Conservation (phyloP, 2,329 filamentous ascomycete genomes). For the Cordyceps militaris region DNA sequence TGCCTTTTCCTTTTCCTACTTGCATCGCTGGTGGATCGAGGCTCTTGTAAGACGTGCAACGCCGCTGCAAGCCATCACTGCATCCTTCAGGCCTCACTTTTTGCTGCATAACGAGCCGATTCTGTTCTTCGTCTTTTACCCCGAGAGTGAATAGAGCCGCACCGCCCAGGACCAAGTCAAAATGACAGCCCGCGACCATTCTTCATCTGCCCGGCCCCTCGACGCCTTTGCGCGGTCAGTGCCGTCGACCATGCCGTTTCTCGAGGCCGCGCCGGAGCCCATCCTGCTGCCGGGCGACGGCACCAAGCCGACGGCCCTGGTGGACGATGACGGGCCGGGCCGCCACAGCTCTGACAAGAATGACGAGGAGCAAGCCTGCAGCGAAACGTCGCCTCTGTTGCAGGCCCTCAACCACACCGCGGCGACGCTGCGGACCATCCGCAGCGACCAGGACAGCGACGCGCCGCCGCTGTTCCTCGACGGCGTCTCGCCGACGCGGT, state of each 20-base stretch:
- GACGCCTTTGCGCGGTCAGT: conserved; percentile 32
- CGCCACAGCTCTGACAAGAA: not conserved
- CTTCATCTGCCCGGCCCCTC: conserved; percentile 15
- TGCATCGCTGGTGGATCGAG: too few species aligned
- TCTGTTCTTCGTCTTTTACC: too few species aligned
- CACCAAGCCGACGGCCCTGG: not conserved
- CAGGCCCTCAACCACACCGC: conserved; percentile 1
- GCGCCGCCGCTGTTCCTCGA: conserved; percentile 33
- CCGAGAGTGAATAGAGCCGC: too few species aligned
- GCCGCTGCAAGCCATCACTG: too few species aligned
- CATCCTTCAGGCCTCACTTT: too few species aligned
- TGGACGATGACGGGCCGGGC: not conserved
- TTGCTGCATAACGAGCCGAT: too few species aligned
- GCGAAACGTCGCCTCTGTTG: conserved; percentile 24
- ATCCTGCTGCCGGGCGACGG: conserved; percentile 28
- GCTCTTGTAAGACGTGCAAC: too few species aligned
- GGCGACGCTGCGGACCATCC: not conserved
- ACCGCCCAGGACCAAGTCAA: too few species aligned
- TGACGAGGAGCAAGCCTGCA: not conserved
- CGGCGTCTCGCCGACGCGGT: conserved; percentile 41
- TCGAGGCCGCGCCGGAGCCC: conserved; percentile 37
- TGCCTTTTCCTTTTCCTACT: too few species aligned
- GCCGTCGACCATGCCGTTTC: conserved; percentile 29
- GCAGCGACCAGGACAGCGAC: not conserved
- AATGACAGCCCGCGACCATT: too few species aligned